Evolutionary conservation across 2,329 filamentous ascomycete species (phyloP), one percentile per base, ranked within the genome.

Genomic region (Fusarium robinianum): DNA sequence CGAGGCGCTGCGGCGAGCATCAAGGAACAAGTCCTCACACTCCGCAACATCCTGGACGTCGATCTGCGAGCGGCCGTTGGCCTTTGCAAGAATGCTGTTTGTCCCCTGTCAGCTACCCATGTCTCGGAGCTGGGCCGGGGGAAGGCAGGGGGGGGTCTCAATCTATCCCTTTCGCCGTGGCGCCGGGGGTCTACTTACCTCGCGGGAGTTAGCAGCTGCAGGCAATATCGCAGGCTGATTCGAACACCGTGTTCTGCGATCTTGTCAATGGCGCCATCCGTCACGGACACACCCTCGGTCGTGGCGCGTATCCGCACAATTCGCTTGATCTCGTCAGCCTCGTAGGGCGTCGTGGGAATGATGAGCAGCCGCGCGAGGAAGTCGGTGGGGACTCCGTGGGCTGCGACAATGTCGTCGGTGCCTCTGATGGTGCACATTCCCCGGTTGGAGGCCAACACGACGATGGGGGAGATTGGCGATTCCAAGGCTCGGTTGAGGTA

Each of bases 401-500:
- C 89, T 42, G 90, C 90, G 60, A 87, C 78, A 64, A 94, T 79
- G 67, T 88, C 82, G 60, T 87, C 80, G 43, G 88, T 92, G 64
- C 92, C 92, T 61, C 90, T 88, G 65, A 99, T 94, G 55, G 90
- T 88, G 55, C 89, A 92, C 77, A 91, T 86, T 68, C 94, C 94
- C 63, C 94, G 87, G 75, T 99, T 99, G 27, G 94, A 97, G 47
- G 94, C 94, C 49, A 99, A 85, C 57, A 99, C 94, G 50, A 99
- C 94, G 64, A 99, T 96, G 45, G 94, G 94, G 2, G 92, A 92
- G 64, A 99, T 95, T 57, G 85, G 82, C 42, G 89, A 91, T 77
- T 99, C 94, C 58, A 99, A 80, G n/a, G 94, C 94, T 65, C 91
- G 88, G 78, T 97, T 97, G 64, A 99, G 84, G 73, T 96, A 99